Conservation (phyloP, 805 yeast species). For the Aciculoconidium aculeatum region DNA sequence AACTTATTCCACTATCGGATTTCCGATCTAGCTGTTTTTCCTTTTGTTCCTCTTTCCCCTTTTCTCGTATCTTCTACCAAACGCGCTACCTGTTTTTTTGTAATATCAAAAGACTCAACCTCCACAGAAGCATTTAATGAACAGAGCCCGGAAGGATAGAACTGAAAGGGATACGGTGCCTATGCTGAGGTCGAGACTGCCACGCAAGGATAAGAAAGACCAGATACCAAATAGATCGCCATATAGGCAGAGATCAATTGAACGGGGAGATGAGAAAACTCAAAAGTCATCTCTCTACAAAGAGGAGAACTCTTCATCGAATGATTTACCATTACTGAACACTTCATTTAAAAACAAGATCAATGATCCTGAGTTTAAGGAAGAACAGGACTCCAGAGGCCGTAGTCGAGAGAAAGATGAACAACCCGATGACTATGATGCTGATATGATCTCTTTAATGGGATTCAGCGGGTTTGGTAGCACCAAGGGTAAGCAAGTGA, state of each 20-base stretch:
- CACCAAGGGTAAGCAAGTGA: conserved; percentile 54
- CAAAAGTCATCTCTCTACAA: conserved; percentile 13
- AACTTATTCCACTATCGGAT: neutral
- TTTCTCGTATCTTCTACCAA: too few relatives aligned
- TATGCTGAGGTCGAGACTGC: conserved; percentile 18
- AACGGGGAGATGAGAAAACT: conserved; percentile 11
- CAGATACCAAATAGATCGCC: conserved; percentile 4
- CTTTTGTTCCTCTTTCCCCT: too few relatives aligned
- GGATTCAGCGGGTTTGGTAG: conserved; percentile 52
- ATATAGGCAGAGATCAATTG: conserved; percentile 15
- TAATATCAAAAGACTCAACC: too few relatives aligned
- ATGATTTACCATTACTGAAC: conserved; percentile 14
- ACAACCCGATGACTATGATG: conserved; percentile 14
- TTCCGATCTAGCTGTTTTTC: neutral
- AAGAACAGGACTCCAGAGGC: conserved; percentile 19
- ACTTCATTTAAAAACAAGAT: conserved; percentile 12
- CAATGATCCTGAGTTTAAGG: conserved; percentile 10
- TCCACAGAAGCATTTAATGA: too few relatives aligned
- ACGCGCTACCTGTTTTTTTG: too few relatives aligned
- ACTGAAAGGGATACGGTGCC: too few relatives aligned
- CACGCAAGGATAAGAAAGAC: conserved; percentile 4
- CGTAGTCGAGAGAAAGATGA: conserved; percentile 16
- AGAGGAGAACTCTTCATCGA: conserved; percentile 10
- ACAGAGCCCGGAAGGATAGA: too few relatives aligned
- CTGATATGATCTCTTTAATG: conserved; percentile 42